Percentiles rank a stretch among this genome's conserved stretches.
Conservation (phyloP, 2,329 filamentous ascomycete species). For the Fusarium guadeloupense region DNA sequence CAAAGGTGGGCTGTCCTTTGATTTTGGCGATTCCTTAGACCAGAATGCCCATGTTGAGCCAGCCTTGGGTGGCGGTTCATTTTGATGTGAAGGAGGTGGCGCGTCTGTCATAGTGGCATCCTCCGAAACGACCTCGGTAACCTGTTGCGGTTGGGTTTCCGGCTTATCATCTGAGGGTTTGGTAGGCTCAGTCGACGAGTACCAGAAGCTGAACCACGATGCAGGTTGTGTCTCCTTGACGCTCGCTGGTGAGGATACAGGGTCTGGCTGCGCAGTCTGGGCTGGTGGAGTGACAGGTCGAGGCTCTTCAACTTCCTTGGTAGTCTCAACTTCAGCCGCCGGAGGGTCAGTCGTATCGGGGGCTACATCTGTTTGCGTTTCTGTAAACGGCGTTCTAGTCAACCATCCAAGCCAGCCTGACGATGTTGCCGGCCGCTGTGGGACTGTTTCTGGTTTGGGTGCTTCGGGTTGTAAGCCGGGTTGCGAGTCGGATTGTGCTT, state of each 20-base stretch:
- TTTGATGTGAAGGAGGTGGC: conserved; percentile 44
- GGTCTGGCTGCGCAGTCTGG: conserved; percentile 31
- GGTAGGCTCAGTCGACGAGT: conserved; percentile 30
- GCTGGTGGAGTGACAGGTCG: conserved; percentile 39
- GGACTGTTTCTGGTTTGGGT: background rate
- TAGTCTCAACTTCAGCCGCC: conserved; percentile 5
- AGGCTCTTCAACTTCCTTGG: conserved; percentile 25
- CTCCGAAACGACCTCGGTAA: conserved; percentile 40
- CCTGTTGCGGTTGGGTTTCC: conserved; percentile 16
- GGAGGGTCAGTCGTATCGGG: conserved; percentile 27
- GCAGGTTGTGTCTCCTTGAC: conserved; percentile 36
- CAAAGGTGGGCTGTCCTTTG: conserved; percentile 43
- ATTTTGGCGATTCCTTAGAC: conserved; percentile 67
- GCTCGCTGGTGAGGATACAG: conserved; percentile 14
- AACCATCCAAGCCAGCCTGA: conserved; percentile 68
- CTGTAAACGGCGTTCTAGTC: conserved; percentile 43
- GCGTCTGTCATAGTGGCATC: conserved; percentile 58
- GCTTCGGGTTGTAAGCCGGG: background rate
- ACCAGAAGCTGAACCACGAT: conserved; percentile 56
- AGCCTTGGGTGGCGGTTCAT: conserved; percentile 54
- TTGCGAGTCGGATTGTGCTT: background rate
- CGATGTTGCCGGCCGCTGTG: conserved; percentile 44
- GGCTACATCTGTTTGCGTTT: conserved; percentile 24
- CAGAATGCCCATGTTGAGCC: conserved; percentile 84
- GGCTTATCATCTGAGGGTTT: conserved; percentile 22